Evolutionary conservation across 208 protist species (phyloP).

Genomic region (Trypanosoma caninum): DNA sequence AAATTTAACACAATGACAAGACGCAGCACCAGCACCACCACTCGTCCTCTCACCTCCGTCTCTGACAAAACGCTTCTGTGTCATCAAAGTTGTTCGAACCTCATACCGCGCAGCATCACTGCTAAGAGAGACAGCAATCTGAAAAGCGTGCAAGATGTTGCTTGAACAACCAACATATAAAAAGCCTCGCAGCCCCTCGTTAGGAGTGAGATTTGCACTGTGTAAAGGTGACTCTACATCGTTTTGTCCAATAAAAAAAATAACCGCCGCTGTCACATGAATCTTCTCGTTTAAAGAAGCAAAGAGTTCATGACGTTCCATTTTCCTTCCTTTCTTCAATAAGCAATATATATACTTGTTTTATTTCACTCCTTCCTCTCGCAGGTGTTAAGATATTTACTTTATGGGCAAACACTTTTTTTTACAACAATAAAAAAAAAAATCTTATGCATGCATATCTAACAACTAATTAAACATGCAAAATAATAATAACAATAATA

Average conservation of each 20-base stretch:
- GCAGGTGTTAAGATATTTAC: too few species aligned
- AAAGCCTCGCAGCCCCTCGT: conserved; percentile 26
- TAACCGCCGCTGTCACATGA: conserved; percentile 3
- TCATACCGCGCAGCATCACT: conserved; percentile 7
- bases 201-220: conserved; percentile 2
- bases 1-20: conserved; percentile 9
- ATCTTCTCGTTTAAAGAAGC: conserved; percentile 10
- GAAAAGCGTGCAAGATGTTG: conserved; percentile 29
- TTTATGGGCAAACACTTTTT: too few species aligned
- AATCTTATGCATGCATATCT: too few species aligned
- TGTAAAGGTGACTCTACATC: neutral
- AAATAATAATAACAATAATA: too few species aligned
- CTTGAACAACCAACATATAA: conserved; percentile 30
- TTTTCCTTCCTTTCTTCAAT: neutral
- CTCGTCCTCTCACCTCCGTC: neutral
- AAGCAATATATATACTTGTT: too few species aligned
- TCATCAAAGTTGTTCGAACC: neutral
- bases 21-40: neutral
- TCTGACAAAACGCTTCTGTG: neutral
- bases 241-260: neutral
- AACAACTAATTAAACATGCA: too few species aligned
- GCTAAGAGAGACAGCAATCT: conserved; percentile 10
- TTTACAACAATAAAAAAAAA: too few species aligned
- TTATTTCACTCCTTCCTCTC: too few species aligned
- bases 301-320: conserved; percentile 10